A percentile compares a stretch with the other conserved stretches of the same genome.
Evolutionary conservation across 2,329 filamentous ascomycete genomes (phyloP).

Genomic region (Fusarium tuaranense): DNA sequence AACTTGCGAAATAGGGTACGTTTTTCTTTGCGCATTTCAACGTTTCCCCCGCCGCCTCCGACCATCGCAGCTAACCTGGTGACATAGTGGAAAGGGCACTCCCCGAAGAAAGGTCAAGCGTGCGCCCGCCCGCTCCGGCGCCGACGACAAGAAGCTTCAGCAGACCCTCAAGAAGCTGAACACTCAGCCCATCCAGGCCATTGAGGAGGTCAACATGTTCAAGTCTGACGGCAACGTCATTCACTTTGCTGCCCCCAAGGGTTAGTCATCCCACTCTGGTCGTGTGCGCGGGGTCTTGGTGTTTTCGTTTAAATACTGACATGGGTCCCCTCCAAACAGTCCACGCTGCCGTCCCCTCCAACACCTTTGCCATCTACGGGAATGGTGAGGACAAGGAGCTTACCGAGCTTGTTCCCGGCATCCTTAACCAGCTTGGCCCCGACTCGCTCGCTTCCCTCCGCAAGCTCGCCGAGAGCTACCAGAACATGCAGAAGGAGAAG

Average conservation of each 20-base stretch:
- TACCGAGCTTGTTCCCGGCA: constrained; percentile 98
- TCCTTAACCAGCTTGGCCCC: constrained; percentile 99
- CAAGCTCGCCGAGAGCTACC: constrained; percentile 99
- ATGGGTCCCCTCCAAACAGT: constrained; percentile 65
- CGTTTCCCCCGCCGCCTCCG: constrained; percentile 23
- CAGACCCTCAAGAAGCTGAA: constrained; percentile 98
- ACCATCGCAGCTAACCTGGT: constrained; percentile 45
- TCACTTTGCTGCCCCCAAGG: constrained; percentile 98
- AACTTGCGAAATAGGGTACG: constrained; percentile 52
- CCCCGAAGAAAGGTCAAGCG: constrained; percentile 99
- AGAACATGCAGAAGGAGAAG: constrained; percentile 97
- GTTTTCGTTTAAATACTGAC: constrained; percentile 37
- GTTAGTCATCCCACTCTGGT: constrained; percentile 64
- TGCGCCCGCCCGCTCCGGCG: constrained; percentile 89
- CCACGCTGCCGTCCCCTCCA: constrained; percentile 95
- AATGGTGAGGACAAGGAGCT: constrained; percentile 99
- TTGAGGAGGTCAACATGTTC: constrained; percentile 99
- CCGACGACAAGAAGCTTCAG: constrained; percentile 99
- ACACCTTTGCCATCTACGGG: constrained; percentile 99
- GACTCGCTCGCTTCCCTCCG: constrained; percentile 97
- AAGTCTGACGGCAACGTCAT: constrained; percentile 99
- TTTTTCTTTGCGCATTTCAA: constrained; percentile 37
- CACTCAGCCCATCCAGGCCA: constrained; percentile 98
- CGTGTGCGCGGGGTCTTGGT: constrained; percentile 33
- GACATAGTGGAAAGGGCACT: constrained; percentile 89